A percentile compares a stretch with the other conserved stretches of the same genome.
phyloP scores from a whole-genome alignment of 2,329 filamentous ascomycete genomes.

The Elsinoe fawcettii region DNA sequence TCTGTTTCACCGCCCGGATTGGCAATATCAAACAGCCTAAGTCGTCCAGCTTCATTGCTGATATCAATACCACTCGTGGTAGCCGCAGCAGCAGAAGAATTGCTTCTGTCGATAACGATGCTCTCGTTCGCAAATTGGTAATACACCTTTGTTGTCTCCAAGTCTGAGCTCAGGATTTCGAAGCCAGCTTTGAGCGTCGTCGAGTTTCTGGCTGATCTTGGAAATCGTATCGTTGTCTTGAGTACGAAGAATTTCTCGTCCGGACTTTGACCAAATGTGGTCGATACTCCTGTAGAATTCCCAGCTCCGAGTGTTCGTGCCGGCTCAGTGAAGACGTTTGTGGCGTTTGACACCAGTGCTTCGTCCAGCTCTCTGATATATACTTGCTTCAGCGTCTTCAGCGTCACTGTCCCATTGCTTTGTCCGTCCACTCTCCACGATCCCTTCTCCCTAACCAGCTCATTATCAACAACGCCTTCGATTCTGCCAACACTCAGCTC shows the following conservation, averaged over 20 bases:
- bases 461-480: conserved; percentile 35
- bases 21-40: conserved; percentile 36
- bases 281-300: conserved; percentile 15
- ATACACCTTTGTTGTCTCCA: conserved; percentile 38
- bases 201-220: conserved; percentile 28
- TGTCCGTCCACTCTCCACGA: conserved; percentile 34
- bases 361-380: conserved; percentile 33
- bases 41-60: conserved; percentile 32
- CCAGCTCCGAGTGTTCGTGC: conserved; percentile 7
- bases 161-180: conserved; percentile 34
- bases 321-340: conserved; percentile 19
- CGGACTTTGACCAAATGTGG: conserved; percentile 21
- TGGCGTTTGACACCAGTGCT: conserved; percentile 27
- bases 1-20: not conserved
- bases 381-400: conserved; percentile 33
- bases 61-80: conserved; percentile 35
- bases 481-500: conserved; percentile 38
- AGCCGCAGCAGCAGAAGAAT: conserved; percentile 34
- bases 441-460: conserved; percentile 33
- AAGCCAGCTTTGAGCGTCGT: conserved; percentile 35
- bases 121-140: conserved; percentile 42
- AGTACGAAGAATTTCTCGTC: conserved; percentile 36
- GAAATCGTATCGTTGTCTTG: conserved; percentile 33
- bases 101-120: conserved; percentile 36
- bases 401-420: conserved; percentile 31